Conservation (phyloP, 2,329 filamentous ascomycete species). For the Colletotrichum sp. region DNA sequence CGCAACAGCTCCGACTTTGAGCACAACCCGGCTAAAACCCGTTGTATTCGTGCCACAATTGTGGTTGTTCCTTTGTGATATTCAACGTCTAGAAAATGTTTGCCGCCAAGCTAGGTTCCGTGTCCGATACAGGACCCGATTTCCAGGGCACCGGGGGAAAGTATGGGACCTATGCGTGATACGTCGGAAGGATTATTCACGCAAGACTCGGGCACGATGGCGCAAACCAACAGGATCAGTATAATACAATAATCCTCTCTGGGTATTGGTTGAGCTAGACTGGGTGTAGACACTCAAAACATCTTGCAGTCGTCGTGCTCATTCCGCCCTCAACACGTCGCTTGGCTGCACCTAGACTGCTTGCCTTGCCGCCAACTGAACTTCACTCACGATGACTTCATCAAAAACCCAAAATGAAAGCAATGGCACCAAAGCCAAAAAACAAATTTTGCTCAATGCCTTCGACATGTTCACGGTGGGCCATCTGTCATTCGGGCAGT, state of each 20-base stretch:
- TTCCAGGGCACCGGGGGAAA: background rate
- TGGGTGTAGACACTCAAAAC: background rate
- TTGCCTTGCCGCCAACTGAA: fast-evolving
- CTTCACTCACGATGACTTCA: background rate
- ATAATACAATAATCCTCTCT: background rate
- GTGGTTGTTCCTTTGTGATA: fast-evolving
- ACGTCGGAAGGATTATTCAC: background rate
- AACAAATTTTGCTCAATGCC: conserved; percentile 2
- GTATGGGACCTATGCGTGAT: background rate
- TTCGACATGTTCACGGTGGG: conserved; percentile 10
- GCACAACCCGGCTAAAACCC: background rate
- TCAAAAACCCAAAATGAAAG: background rate
- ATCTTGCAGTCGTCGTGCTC: background rate
- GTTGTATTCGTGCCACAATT: background rate
- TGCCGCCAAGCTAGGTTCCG: background rate
- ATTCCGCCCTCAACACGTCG: background rate
- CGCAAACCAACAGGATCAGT: background rate
- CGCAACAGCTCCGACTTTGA: background rate
- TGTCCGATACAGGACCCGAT: background rate
- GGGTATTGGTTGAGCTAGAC: background rate
- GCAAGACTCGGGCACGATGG: background rate
- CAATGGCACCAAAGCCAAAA: background rate
- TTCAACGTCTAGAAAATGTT: background rate
- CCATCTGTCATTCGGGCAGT: conserved; percentile 5
- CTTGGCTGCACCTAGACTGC: background rate